Evolutionary conservation across 1,284 basidiomycete genomes (phyloP), one percentile per base, ranked within the genome.

Genomic region (Fomitopsis betulina): DNA sequence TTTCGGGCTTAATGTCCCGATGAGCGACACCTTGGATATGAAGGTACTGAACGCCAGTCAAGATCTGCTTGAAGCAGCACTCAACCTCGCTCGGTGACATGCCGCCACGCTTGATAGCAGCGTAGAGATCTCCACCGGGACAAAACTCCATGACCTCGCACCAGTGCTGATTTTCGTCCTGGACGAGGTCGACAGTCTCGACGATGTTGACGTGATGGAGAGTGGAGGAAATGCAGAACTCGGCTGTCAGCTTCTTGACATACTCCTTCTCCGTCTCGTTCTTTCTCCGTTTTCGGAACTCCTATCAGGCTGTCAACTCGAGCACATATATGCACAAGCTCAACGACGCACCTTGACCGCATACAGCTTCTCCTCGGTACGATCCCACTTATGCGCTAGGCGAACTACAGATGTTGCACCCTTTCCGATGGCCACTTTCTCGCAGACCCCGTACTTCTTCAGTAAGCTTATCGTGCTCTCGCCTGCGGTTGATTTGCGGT

Each of bases 131-230:
- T 5, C 96, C 96, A 55, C 96, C 96, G 1, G 94, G 93, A 73
- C 96, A 98, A 71, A 96, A 98, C 76, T 99, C 97, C 97, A 99
- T 98, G 60, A 99, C 96, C 75, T 99, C 96, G 72, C 96, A 99
- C 96, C 96, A 99, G 70, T 95, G 90, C 62, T 93, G 88, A 64
- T 81, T 87, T 75, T 99, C 96, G 75, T 99, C 96, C 70, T 99
- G 96, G 27, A 99, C 92, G 63, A 99, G 86, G 75, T 99, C 96
- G 60, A 99, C 97, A 2, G 96, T 99, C 79, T 99, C 96, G 69
- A 99, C 96, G 68, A 99, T 85, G 74, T 99, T 99, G 72, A 87
- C 80, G 71, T 98, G 96, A 72, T 98, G 96, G 45, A 99, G 77
- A 1, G 97, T 98, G 35, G 96, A 98, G 35, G 94, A 96, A 63